Percentiles rank a stretch among this genome's conserved stretches.
These are phyloP conservation scores for Salvia splendens DNA, from an alignment of 257 asterid genomes.

Conservation along the genomic window DNA sequence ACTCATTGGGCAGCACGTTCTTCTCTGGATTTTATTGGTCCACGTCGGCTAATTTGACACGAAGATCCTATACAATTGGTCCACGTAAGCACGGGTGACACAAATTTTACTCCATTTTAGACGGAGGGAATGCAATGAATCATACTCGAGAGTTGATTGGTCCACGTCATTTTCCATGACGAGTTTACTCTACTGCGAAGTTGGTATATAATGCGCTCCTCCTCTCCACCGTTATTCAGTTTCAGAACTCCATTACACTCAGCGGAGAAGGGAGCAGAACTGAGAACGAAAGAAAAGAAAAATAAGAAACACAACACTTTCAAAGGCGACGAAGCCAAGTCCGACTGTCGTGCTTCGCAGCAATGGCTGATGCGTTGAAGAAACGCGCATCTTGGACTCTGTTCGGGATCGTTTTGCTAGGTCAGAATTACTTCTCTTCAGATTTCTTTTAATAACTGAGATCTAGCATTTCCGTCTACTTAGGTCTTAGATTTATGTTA, in stretches of 20 bases:
- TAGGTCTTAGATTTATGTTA: background rate
- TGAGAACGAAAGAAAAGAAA: background rate
- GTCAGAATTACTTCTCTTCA: slow-evolving; percentile 38
- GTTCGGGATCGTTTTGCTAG: slow-evolving; percentile 49
- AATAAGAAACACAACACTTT: background rate
- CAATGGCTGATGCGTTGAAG: slow-evolving; percentile 63
- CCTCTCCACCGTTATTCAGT: background rate
- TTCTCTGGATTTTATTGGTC: slow-evolving; percentile 17
- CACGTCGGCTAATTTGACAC: slow-evolving; percentile 15
- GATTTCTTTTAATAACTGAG: slow-evolving; percentile 22
- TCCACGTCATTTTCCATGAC: slow-evolving; percentile 61
- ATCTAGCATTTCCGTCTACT: slow-evolving; percentile 7
- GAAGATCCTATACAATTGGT: slow-evolving; percentile 34
- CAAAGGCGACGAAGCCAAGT: background rate
- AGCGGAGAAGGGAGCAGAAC: background rate
- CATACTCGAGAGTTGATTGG: slow-evolving; percentile 43
- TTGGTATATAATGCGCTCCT: slow-evolving; percentile 6
- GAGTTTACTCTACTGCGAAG: slow-evolving; percentile 26
- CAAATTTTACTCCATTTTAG: background rate
- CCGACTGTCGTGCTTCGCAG: slow-evolving; percentile 32
- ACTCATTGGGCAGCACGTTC: background rate
- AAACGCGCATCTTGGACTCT: slow-evolving; percentile 50
- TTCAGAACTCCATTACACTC: slow-evolving; percentile 23
- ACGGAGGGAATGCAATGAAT: too few species aligned
- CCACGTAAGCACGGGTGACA: slow-evolving; percentile 44